Evolutionary conservation across 1,139 yeast genomes (phyloP).

Genomic region (Geotrichum citri-aurantii): DNA sequence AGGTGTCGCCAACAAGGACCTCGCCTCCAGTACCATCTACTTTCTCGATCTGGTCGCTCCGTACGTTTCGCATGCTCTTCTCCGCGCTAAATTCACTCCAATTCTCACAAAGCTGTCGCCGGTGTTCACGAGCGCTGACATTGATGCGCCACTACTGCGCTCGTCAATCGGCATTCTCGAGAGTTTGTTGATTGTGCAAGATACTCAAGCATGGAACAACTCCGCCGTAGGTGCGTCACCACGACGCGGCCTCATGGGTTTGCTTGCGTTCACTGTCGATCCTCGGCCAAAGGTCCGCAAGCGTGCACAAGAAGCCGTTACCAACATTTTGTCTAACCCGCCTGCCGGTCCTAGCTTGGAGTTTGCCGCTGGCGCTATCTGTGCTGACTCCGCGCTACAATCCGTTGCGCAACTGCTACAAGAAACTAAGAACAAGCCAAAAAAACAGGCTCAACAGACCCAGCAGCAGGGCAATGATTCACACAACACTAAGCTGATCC

Average conservation of each 20-base stretch:
- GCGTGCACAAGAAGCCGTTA: constrained; percentile 86
- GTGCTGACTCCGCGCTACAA: constrained; percentile 64
- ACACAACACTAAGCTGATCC: constrained; percentile 55
- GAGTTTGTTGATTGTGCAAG: constrained; percentile 73
- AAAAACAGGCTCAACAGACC: constrained; percentile 24
- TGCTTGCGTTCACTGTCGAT: constrained; percentile 75
- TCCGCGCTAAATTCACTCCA: constrained; percentile 68
- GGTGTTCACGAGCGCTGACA: constrained; percentile 58
- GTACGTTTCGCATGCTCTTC: constrained; percentile 59
- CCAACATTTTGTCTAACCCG: constrained; percentile 55
- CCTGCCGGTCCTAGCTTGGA: constrained; percentile 78
- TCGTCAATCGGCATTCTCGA: constrained; percentile 86
- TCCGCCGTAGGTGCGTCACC: constrained; percentile 55
- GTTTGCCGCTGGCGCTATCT: constrained; percentile 66
- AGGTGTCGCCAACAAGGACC: constrained; percentile 48
- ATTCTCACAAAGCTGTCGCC: constrained; percentile 78
- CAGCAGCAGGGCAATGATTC: constrained; percentile 20
- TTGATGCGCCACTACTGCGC: constrained; percentile 80
- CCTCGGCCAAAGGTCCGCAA: constrained; percentile 93
- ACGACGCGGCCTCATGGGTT: constrained; percentile 71
- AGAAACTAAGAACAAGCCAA: constrained; percentile 34
- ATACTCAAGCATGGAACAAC: constrained; percentile 65
- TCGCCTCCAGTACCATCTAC: constrained; percentile 75
- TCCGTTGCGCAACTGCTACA: constrained; percentile 43
- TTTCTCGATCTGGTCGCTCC: constrained; percentile 77